These are phyloP conservation scores for Hymenoscyphus albidus DNA, from an alignment of 2,329 filamentous ascomycete species.

Conservation along the genomic window DNA sequence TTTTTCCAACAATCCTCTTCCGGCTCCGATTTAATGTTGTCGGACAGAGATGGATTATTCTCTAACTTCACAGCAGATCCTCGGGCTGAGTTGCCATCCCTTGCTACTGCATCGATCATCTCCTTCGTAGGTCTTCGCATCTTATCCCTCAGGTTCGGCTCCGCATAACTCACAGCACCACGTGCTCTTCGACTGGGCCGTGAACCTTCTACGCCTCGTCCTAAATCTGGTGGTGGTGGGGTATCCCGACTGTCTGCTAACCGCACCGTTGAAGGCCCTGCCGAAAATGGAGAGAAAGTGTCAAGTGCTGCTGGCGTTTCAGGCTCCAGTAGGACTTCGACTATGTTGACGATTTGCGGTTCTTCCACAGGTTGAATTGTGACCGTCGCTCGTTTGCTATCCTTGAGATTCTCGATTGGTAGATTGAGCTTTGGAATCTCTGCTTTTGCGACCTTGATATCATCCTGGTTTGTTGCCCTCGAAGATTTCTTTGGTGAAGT, in stretches of 20 bases:
- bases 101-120: conserved; percentile 68
- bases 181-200: conserved; percentile 65
- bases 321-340: conserved; percentile 35
- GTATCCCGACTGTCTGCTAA: conserved; percentile 44
- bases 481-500: conserved; percentile 53
- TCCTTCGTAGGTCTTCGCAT: conserved; percentile 79
- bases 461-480: conserved; percentile 37
- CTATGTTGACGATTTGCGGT: conserved; percentile 15
- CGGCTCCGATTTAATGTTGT: conserved; percentile 30
- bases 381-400: conserved; percentile 19
- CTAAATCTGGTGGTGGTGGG: conserved; percentile 57
- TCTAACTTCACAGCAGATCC: conserved; percentile 29
- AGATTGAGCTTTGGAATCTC: conserved; percentile 29
- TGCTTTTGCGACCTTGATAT: conserved; percentile 40
- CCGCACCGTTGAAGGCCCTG: conserved; percentile 40
- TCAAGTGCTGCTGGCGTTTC: conserved; percentile 40
- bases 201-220: conserved; percentile 51
- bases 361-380: conserved; percentile 15
- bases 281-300: conserved; percentile 47
- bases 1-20: conserved; percentile 34
- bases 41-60: conserved; percentile 11
- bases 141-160: conserved; percentile 76
- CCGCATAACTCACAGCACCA: conserved; percentile 71
- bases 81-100: conserved; percentile 49
- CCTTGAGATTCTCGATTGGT: conserved; percentile 19